Base-by-base conservation (phyloP, 2,329 filamentous ascomycete species). In the Tolypocladium tundrense region DNA sequence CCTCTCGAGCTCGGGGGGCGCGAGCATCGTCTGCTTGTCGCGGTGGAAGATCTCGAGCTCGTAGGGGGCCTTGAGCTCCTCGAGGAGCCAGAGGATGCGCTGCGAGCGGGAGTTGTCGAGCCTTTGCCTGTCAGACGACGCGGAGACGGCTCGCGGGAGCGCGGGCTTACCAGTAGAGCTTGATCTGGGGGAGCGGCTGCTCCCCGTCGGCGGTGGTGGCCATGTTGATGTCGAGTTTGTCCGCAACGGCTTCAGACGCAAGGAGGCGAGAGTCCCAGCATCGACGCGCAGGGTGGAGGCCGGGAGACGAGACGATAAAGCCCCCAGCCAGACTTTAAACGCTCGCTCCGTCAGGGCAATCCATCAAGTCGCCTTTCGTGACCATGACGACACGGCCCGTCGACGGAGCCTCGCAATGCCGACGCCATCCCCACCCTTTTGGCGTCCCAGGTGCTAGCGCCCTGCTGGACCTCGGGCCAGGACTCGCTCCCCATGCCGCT, bases 31-130 rank as follows among this genome's bases (percentile, higher is more conserved):
- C 58, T 76, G 67, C 57, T 73, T 75, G 62, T 78, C 69, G 56
- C 92, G 87, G 71, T 90, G 90, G 79, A 88, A 94, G 57, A 88
- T 80, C 67, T 93, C 84, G 59, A 97, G 75, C 61, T 92, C 84
- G 73, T 96, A 96, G 35, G 87, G 80, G 40, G 96, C 72, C 50
- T 88, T 80, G 61, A 94, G 85, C 72, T 93, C 90, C 70, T 94
- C 89, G 50, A 96, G 82, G 8, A 96, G 85, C 89, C 90, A 96
- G 51, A 94, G 76, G 59, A 93, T 88, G 61, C 90, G 85, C 72
- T 95, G 90, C 14, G 89, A 85, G 64, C 91, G 88, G 58, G 91
- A 95, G 65, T 88, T 79, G 65, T 93, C 83, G 60, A 96, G 87
- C 91, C 91, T 95, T 50, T 14, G 7, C 7, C 45, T 1, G 40